Evolutionary conservation across 257 asterid species (phyloP).

Genomic region (Gentiana macrophylla): DNA sequence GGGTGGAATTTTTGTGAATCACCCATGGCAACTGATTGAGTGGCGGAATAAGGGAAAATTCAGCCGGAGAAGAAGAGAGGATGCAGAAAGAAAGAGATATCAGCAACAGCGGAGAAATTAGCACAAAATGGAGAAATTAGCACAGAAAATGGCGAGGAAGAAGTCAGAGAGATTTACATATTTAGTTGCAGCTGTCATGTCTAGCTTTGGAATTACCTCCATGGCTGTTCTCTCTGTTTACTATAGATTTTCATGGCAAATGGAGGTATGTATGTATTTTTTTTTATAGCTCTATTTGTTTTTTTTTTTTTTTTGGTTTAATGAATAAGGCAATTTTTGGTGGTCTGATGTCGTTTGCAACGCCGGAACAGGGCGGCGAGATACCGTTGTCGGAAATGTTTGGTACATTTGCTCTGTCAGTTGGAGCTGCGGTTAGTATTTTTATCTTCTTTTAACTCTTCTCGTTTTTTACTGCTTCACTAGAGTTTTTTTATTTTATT

Average conservation of each 20-base stretch:
- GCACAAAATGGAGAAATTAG: conserved; percentile 45
- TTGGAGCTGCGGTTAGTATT: conserved; percentile 90
- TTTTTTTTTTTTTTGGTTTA: background rate
- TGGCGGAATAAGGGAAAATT: no score
- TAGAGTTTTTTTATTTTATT: no score
- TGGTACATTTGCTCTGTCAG: conserved; percentile 88
- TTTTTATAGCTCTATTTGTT: no score
- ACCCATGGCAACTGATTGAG: no score
- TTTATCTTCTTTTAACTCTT: no score
- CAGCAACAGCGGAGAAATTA: conserved; percentile 14
- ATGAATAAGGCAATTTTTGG: background rate
- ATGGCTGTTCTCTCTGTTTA: conserved; percentile 79
- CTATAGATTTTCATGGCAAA: conserved; percentile 82
- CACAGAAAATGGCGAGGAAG: conserved; percentile 64
- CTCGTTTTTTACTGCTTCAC: no score
- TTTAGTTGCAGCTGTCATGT: conserved; percentile 93
- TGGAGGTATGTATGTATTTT: conserved; percentile 47
- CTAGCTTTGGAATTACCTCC: conserved; percentile 76
- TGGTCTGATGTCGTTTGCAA: background rate
- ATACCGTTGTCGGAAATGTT: conserved; percentile 85
- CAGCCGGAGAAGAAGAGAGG: no score
- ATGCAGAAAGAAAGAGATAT: conserved; percentile 25
- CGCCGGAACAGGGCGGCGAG: conserved; percentile 60
- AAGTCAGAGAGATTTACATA: conserved; percentile 76
- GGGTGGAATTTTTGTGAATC: no score